A percentile compares a stretch with the other conserved stretches of the same genome.
phyloP scores from a whole-genome alignment of 768 basidiomycete species.

The Tulasnella sp. region DNA sequence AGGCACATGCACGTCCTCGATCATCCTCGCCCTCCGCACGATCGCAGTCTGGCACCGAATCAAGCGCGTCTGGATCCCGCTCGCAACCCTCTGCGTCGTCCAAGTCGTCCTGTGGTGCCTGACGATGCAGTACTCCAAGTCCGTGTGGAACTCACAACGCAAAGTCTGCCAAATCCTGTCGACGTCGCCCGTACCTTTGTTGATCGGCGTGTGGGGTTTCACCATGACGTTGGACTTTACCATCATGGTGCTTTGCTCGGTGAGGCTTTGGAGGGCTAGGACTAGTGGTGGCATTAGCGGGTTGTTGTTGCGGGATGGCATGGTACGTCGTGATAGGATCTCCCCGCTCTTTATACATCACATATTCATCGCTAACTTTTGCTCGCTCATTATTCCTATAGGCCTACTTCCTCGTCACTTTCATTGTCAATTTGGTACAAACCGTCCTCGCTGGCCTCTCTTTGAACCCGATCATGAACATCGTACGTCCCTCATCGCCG shows the following conservation, averaged over 20 bases:
- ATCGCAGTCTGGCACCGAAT: slow-evolving; percentile 16
- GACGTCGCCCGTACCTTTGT: slow-evolving; percentile 5
- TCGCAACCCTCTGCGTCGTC: neutral
- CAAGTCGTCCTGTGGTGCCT: slow-evolving; percentile 14
- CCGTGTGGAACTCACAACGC: slow-evolving; percentile 14
- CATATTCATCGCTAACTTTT: neutral
- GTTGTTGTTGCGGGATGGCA: slow-evolving; percentile 14
- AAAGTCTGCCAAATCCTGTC: neutral
- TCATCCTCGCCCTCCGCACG: slow-evolving; percentile 14
- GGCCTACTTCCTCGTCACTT: slow-evolving; percentile 8
- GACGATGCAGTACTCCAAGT: slow-evolving; percentile 11
- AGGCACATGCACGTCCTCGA: slow-evolving; percentile 11
- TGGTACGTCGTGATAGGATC: neutral
- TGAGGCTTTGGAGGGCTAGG: slow-evolving; percentile 7
- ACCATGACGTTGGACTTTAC: slow-evolving; percentile 14
- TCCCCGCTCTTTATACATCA: neutral
- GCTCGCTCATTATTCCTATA: neutral
- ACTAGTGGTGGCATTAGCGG: neutral
- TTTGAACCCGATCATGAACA: slow-evolving; percentile 17
- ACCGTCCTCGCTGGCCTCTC: neutral
- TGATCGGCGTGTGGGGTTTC: slow-evolving; percentile 9
- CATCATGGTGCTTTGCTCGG: slow-evolving; percentile 12
- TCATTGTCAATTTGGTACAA: slow-evolving; percentile 6
- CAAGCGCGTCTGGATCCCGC: neutral
- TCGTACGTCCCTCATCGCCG: neutral